Base-by-base conservation (phyloP, 768 basidiomycete genomes). In the Lenzites betulinus region DNA sequence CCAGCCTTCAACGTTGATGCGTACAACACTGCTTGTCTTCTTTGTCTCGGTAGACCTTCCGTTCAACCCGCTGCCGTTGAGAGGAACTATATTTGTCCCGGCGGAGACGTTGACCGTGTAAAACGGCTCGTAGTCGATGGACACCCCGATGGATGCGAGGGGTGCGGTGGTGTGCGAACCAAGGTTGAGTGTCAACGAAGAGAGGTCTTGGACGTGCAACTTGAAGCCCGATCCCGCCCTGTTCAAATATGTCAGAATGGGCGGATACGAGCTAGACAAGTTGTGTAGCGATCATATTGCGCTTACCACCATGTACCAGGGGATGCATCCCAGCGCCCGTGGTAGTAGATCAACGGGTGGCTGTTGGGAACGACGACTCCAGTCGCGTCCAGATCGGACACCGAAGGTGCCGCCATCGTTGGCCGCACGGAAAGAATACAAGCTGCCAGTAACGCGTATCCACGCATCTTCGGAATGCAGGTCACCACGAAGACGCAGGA, bases 201-300 rank as follows among this genome's bases (percentile, higher is more conserved):
- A 66, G 28, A 85, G 74, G 62, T 79, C 77, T 35, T 73, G 62
- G 35, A 80, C 75, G 52, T 80, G 70, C 3, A 85, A 60, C 67
- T 85, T 83, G 69, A 85, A 76, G 1, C 83, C 82, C 22, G 81
- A 82, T 22, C 81, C 76, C 20, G 79, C 79, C 83, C 84, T 84
- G 53, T n/a, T 7, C 16, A 1, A 38, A 23, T 41, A 26, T 39
- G 36, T 33, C 46, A 16, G 15, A 28, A 33, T 4, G 38, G 47
- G 42, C 25, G 36, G 15, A 33, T 35, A 33, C 11, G 30, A 11
- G 30, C 16, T 51, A 39, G 2, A 33, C 11, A 47, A 36, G 25
- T 15, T 20, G 22, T 22, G 6, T 23, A 25, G 25, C 20, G 11
- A 9, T 46, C 55, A 69, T n/a, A n/a, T n/a, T n/a, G n/a, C n/a